Percentiles rank a stretch among this genome's conserved stretches.
Evolutionary conservation across 2,329 filamentous ascomycete species (phyloP).

Genomic region (Epicoccum sorghinum): DNA sequence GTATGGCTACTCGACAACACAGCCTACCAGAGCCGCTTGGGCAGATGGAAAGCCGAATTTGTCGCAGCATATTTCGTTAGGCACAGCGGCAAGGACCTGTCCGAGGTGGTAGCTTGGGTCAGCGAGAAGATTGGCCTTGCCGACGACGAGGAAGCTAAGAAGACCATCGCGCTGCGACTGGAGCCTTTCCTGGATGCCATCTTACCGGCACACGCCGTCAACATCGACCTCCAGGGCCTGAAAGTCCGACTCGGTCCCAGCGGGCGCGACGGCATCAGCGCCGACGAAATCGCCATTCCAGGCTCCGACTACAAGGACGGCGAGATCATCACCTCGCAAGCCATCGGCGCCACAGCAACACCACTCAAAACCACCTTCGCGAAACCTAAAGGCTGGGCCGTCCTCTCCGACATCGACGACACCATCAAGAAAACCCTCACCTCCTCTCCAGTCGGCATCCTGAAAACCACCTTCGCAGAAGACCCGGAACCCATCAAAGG

Average conservation of each 20-base stretch:
- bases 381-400: slow-evolving; percentile 77
- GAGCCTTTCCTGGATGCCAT: slow-evolving; percentile 80
- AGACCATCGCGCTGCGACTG: slow-evolving; percentile 70
- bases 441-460: slow-evolving; percentile 76
- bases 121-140: slow-evolving; percentile 71
- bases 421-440: slow-evolving; percentile 93
- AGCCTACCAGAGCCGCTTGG: slow-evolving; percentile 65
- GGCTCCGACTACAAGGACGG: slow-evolving; percentile 51
- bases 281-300: slow-evolving; percentile 60
- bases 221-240: slow-evolving; percentile 62
- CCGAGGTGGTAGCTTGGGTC: slow-evolving; percentile 72
- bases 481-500: slow-evolving; percentile 72
- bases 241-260: slow-evolving; percentile 66
- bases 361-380: slow-evolving; percentile 76
- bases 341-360: slow-evolving; percentile 47
- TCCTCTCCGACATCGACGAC: slow-evolving; percentile 92
- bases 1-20: slow-evolving; percentile 94
- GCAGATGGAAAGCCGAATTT: slow-evolving; percentile 79
- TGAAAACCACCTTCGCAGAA: slow-evolving; percentile 83
- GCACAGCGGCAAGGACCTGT: slow-evolving; percentile 69
- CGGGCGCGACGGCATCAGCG: slow-evolving; percentile 73
- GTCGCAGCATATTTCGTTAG: slow-evolving; percentile 81
- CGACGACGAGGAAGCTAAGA: slow-evolving; percentile 56
- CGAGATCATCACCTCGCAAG: slow-evolving; percentile 37
- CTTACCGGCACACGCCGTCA: slow-evolving; percentile 70